Conservation (phyloP, 495 filamentous ascomycete genomes). For the Penicillium antarcticum region DNA sequence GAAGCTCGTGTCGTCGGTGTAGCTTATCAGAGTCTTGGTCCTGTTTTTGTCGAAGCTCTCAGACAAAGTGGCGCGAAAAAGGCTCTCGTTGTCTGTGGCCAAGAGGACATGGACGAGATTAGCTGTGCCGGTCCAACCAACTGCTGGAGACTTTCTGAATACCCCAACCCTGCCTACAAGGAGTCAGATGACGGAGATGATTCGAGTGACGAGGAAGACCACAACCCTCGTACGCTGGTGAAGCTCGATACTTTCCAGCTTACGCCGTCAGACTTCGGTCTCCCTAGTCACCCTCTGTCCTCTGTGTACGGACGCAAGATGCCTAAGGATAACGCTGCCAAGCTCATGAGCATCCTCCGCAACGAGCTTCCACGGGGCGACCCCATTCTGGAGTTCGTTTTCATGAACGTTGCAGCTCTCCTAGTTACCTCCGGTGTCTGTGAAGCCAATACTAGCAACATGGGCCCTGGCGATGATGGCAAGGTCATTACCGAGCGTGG, state of each 20-base stretch:
- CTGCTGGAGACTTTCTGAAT: constrained; percentile 77
- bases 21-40: constrained; percentile 78
- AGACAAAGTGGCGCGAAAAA: constrained; percentile 72
- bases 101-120: constrained; percentile 93
- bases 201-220: constrained; percentile 38
- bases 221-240: constrained; percentile 40
- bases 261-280: constrained; percentile 78
- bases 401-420: constrained; percentile 88
- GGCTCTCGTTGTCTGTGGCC: constrained; percentile 88
- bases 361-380: constrained; percentile 69
- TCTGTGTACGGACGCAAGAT: constrained; percentile 80
- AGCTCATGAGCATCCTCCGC: constrained; percentile 71
- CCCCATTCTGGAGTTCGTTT: constrained; percentile 87
- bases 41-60: constrained; percentile 83
- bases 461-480: constrained; percentile 71
- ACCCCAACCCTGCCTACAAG: constrained; percentile 42
- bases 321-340: constrained; percentile 80
- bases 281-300: constrained; percentile 67
- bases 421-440: constrained; percentile 83
- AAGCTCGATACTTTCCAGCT: constrained; percentile 72
- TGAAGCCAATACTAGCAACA: constrained; percentile 71
- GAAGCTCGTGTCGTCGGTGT: constrained; percentile 92
- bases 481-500: constrained; percentile 74
- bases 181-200: constrained; percentile 27
- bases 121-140: constrained; percentile 80